phyloP scores from a whole-genome alignment of 768 basidiomycete genomes.

The Suillus americanus region DNA sequence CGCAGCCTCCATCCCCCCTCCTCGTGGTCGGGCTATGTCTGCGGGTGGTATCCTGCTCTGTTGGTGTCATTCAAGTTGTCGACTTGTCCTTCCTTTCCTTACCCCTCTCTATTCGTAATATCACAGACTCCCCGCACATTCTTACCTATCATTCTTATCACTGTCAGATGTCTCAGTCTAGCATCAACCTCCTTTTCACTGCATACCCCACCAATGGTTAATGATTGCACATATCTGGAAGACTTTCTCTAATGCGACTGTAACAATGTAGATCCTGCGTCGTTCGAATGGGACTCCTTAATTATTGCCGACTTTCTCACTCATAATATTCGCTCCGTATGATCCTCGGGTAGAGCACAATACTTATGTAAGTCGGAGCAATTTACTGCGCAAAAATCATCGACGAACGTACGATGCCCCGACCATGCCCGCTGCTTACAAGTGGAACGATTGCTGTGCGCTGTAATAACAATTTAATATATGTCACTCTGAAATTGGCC shows the following conservation, averaged over 20 bases:
- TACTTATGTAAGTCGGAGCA: neutral
- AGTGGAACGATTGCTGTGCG: neutral
- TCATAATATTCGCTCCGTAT: neutral
- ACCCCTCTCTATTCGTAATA: conserved; percentile 1
- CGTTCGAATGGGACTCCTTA: conserved; percentile 10
- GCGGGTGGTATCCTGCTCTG: conserved; percentile 6
- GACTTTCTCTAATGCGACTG: conserved; percentile 16
- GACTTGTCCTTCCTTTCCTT: neutral
- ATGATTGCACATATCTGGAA: conserved; percentile 21
- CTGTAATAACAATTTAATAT: neutral
- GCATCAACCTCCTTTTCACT: conserved; percentile 11
- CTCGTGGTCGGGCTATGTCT: conserved; percentile 25
- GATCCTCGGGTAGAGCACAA: no score
- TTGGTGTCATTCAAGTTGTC: neutral
- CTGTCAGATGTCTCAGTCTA: conserved; percentile 23
- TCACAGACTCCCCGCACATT: neutral
- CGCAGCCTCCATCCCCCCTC: conserved; percentile 26
- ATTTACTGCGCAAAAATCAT: neutral
- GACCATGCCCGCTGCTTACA: neutral
- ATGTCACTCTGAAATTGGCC: neutral
- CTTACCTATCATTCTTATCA: conserved; percentile 13
- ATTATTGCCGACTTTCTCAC: neutral
- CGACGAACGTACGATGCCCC: neutral
- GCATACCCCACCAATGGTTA: conserved; percentile 26
- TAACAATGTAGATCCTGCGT: conserved; percentile 19